Evolutionary conservation across 2,329 filamentous ascomycete genomes (phyloP), one percentile per base, ranked within the genome.

Genomic region (Fusarium denticulatum): DNA sequence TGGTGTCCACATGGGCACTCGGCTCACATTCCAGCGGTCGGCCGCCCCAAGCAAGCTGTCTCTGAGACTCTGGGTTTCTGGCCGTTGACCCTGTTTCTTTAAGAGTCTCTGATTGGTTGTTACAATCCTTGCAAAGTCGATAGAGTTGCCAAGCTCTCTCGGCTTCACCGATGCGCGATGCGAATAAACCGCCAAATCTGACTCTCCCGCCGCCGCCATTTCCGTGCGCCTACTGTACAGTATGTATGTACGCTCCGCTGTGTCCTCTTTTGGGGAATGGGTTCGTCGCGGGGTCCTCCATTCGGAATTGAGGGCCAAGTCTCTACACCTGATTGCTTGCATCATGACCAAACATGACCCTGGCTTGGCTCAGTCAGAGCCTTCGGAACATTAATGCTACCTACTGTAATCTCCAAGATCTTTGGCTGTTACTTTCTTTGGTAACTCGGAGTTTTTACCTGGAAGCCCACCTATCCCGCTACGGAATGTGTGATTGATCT

Each of bases 131-230:
- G 52, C 34, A 36, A 57, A 57, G 39, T 67, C 61, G 76, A 78
- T 77, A 78, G 69, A 76, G 76, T 78, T 78, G 62, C 61, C 72
- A 71, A 77, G 74, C 58, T 73, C 64, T 60, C 59, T 78, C 76
- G 76, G 76, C 68, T 65, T 78, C 73, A 71, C 76, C 76, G 76
- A 78, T 77, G 68, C 52, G 57, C 76, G 76, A 78, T 77, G 68
- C 55, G 56, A 73, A 63, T 75, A 72, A 64, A 69, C 66, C 68
- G 47, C 65, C 67, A 72, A 68, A 66, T 76, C 69, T 69, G 63
- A 70, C 67, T 64, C 53, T 64, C 64, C 59, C 63, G 61, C 61
- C 59, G 65, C 63, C 64, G 59, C 67, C 68, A 71, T 64, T 64
- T 69, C 62, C 64, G 61, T 77, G 57, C 8, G 36, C 59, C 69